Evolutionary conservation across 1,139 yeast species (phyloP), one percentile per base, ranked within the genome.

Genomic region (Zhuliangozyma parablackwelliae): DNA sequence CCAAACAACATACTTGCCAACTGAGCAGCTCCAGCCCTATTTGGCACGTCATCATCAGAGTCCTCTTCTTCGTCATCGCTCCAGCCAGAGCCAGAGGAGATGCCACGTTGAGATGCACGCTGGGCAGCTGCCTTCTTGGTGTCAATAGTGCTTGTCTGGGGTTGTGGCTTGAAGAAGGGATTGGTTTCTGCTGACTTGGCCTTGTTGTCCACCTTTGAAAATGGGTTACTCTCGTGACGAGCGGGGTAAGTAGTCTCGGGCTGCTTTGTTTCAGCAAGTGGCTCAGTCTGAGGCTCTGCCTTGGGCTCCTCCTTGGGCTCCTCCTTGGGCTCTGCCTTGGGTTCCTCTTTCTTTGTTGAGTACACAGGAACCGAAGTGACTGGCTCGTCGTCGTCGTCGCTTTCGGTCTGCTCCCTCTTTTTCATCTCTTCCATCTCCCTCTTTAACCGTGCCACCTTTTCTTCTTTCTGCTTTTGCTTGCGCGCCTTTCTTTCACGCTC

Each of bases 371-470:
- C 65, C 3, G 50, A 42, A 3, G 57, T 38, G 3, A 53, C 59
- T 5, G 63, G 62, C n/a, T 53, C 53, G 36, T 60, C 68, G 31
- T 61, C 75, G 42, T 59, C 74, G 41, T 59, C 72, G 38, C 57
- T 64, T 30, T 62, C 64, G 32, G 57, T 63, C 27, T 59, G 57
- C 27, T 57, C 62, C 39, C 55, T 56, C 34, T 52, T 54, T 46
- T 63, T 78, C 48, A 75, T 45, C n/a, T 63, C 80, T 43, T 78
- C 82, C 82, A 80, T 77, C 59, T 86, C 84, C 43, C 71, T 76
- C 50, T 68, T 72, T 41, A 82, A 61, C 40, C 71, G 72, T 1
- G 84, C 86, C 44, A 80, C 59, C 35, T 81, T 67, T 29, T 73
- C 82, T 43, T 79, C 86, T 48, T 75, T 77, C 25, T 72, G 78